Base-by-base conservation (phyloP, 1,139 yeast species). In the Pichia sp. region DNA sequence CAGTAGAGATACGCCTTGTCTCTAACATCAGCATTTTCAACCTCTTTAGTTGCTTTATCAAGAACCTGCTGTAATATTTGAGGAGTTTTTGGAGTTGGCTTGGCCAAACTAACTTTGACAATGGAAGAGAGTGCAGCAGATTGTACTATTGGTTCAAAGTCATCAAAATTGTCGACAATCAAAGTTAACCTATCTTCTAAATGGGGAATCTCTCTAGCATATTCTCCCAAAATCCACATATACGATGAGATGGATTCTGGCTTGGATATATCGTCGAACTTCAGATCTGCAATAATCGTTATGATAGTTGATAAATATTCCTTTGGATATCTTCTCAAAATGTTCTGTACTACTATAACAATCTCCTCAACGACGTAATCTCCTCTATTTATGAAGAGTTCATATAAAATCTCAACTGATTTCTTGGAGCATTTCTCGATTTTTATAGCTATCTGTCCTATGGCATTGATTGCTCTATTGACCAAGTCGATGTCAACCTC, bases 1-100 rank as follows among this genome's bases (percentile, higher is more conserved):
- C 98, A 93, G 71, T 90, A 93, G 53, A 93, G 80, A 71, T 85
- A 93, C 0, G 97, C 97, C 72, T 93, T 83, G 71, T 93, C 99
- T 65, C 98, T 81, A 43, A 93, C 88, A 70, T 93, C 99, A 1
- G 96, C 87, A 68, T 90, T 90, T 62, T 90, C 95, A 57, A 90
- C 80, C 57, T 84, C 82, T 55, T 84, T 82, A 1, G 97, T 90
- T 11, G 96, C 90, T 55, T 82, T 74, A 62, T 87, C 90, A 61
- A 93, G 76, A 4, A 89, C 79, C 50, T 76, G 77, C 69, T 92
- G 96, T 60, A 93, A 78, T 36, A 84, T 70, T 16, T 74, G 75
- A 50, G 77, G 78, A 38, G 73, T 70, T 32, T 75, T 76, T 29
- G 80, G 76, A 43, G 66, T 65, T 68, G 74, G 66, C 57, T 70